Base-by-base conservation (phyloP, 768 basidiomycete genomes). In the Heimioporus sp. region DNA sequence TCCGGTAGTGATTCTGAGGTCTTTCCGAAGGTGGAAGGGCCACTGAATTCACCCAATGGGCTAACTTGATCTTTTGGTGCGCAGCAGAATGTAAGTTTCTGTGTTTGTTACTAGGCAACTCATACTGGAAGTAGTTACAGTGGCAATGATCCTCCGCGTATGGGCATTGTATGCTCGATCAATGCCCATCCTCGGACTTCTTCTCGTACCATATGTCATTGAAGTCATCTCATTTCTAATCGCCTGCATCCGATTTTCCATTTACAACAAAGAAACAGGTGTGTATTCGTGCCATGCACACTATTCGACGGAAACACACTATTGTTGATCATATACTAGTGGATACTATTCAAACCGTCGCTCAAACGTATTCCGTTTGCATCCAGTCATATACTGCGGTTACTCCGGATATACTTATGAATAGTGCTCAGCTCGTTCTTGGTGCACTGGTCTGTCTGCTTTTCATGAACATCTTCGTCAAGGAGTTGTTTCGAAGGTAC, bases 31-130 rank as follows among this genome's bases (percentile, higher is more conserved):
- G 55, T 10, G 9, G 35, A 16, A 42, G 48, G 20, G 15, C 43
- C 19, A 12, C 12, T 31, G 13, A 9, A 35, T 8, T 51, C 2
- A 10, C 17, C n/a, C 2, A 3, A n/a, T 55, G 45, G 49, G 8
- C 46, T 30, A 13, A 5, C 9, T 9, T 49, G 20, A 11, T 42
- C 1, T 57, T 57, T 30, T 3, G 35, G 19, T 13, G 30, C 13
- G 43, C 53, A 10, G 46, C 53, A 1, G 56, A 57, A 17, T 12
- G 55, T 56, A 19, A 49, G 55, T 6, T 17, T 17, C 21, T 6
- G 4, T 2, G n/a, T 20, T 11, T 3, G 15, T 17, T 31, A 21
- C 38, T 4, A 32, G 7, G 8, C 4, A 15, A 20, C 3, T 6
- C 32, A 30, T 21, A 7, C 19, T 7, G 41, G 39, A 10, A 13